Percentiles rank a stretch among this genome's conserved stretches.
These are phyloP conservation scores for Anisodus acutangulus DNA, from an alignment of 257 asterid species.

Conservation along the genomic window DNA sequence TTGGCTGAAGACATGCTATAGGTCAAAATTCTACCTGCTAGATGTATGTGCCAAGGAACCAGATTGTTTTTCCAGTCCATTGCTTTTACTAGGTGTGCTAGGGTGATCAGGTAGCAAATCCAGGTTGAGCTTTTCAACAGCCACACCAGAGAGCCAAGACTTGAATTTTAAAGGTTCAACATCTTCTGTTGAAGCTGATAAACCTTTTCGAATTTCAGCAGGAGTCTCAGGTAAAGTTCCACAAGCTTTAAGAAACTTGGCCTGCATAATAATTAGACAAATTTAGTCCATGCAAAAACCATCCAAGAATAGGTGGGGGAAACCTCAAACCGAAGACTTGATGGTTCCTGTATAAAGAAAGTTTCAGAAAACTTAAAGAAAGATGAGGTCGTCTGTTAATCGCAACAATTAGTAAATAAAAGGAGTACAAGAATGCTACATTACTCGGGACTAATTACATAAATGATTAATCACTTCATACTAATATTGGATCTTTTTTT, in stretches of 20 bases:
- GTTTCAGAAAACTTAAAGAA: background rate
- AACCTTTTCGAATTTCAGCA: slow-evolving; percentile 55
- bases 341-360: background rate
- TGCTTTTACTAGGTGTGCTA: slow-evolving; percentile 48
- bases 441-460: background rate
- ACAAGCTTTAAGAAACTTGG: slow-evolving; percentile 68
- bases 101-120: slow-evolving; percentile 52
- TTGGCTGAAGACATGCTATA: slow-evolving; percentile 1
- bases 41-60: slow-evolving; percentile 60
- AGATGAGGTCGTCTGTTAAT: background rate
- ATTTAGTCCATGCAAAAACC: background rate
- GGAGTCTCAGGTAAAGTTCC: slow-evolving; percentile 50
- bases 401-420: background rate
- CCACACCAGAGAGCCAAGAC: slow-evolving; percentile 55
- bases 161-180: slow-evolving; percentile 44
- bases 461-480: background rate
- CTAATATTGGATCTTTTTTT: background rate
- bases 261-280: slow-evolving; percentile 49
- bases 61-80: slow-evolving; percentile 43
- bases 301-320: background rate
- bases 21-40: slow-evolving; percentile 56
- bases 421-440: background rate
- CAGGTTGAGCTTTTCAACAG: slow-evolving; percentile 47
- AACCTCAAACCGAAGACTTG: background rate
- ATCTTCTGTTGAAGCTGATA: slow-evolving; percentile 45